phyloP scores from a whole-genome alignment of 805 yeast genomes.

The Ogataea dorogensis region DNA sequence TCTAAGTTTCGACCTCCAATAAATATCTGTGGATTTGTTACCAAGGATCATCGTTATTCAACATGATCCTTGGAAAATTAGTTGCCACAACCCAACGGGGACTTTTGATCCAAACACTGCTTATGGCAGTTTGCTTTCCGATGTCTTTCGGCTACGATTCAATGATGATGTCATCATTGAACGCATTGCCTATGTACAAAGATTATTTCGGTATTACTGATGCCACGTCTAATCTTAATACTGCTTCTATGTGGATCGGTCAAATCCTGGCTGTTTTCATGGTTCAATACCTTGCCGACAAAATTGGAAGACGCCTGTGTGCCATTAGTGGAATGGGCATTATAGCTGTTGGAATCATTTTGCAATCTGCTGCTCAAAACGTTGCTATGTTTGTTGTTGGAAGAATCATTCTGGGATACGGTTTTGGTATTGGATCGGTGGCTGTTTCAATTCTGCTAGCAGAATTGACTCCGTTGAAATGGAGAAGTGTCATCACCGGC shows the following conservation, averaged over 20 bases:
- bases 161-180: conserved; percentile 18
- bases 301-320: conserved; percentile 56
- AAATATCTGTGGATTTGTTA: background rate
- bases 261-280: conserved; percentile 4
- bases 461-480: conserved; percentile 28
- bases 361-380: conserved; percentile 40
- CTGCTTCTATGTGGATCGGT: conserved; percentile 31
- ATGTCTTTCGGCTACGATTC: conserved; percentile 30
- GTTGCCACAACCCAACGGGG: conserved; percentile 1
- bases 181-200: conserved; percentile 15
- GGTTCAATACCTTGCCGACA: conserved; percentile 9
- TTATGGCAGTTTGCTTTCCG: conserved; percentile 10
- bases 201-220: conserved; percentile 12
- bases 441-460: conserved; percentile 32
- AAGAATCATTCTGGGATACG: conserved; percentile 34
- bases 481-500: conserved; percentile 35
- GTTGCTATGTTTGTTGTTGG: conserved; percentile 37
- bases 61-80: background rate
- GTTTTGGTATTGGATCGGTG: conserved; percentile 19
- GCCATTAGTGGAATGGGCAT: conserved; percentile 49
- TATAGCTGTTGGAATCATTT: conserved; percentile 51
- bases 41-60: background rate
- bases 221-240: conserved; percentile 14
- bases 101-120: conserved; percentile 5
- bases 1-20: too few relatives aligned